Conservation (phyloP, 495 filamentous ascomycete genomes). For the Penicillium herquei region DNA sequence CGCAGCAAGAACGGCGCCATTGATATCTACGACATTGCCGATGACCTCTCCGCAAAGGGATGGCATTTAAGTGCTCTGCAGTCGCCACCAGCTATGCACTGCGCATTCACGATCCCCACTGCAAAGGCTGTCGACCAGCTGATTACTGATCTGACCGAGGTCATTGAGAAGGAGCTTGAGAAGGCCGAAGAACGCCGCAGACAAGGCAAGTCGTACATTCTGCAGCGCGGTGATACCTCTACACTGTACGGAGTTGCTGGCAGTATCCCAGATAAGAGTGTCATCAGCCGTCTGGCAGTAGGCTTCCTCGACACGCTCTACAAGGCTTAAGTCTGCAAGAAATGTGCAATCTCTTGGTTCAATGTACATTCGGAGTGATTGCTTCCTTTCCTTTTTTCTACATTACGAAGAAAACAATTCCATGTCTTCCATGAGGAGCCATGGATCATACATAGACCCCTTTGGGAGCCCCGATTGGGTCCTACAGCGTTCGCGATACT, state of each 20-base stretch:
- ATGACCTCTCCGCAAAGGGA: slow-evolving; percentile 74
- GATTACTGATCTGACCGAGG: slow-evolving; percentile 70
- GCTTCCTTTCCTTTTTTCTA: neutral
- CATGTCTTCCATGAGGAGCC: neutral
- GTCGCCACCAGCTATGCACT: slow-evolving; percentile 88
- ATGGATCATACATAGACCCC: neutral
- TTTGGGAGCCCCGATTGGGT: neutral
- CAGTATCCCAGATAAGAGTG: slow-evolving; percentile 89
- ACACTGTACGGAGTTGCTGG: slow-evolving; percentile 95
- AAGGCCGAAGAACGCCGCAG: slow-evolving; percentile 73
- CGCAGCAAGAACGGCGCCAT: slow-evolving; percentile 63
- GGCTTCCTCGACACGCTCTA: slow-evolving; percentile 96
- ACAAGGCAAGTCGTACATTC: slow-evolving; percentile 54
- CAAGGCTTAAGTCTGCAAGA: slow-evolving; percentile 62
- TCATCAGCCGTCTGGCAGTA: slow-evolving; percentile 84
- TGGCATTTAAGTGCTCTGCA: slow-evolving; percentile 98
- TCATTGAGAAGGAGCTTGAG: slow-evolving; percentile 73
- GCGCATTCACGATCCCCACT: slow-evolving; percentile 92
- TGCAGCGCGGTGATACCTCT: slow-evolving; percentile 65
- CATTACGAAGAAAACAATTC: neutral
- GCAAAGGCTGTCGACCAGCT: slow-evolving; percentile 74
- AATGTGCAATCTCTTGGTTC: neutral
- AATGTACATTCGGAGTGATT: slow-evolving; percentile 15
- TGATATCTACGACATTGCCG: slow-evolving; percentile 84
- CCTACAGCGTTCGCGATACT: slow-evolving; percentile 7